phyloP scores from a whole-genome alignment of 2,329 filamentous ascomycete species.

The Colletotrichum filicis region DNA sequence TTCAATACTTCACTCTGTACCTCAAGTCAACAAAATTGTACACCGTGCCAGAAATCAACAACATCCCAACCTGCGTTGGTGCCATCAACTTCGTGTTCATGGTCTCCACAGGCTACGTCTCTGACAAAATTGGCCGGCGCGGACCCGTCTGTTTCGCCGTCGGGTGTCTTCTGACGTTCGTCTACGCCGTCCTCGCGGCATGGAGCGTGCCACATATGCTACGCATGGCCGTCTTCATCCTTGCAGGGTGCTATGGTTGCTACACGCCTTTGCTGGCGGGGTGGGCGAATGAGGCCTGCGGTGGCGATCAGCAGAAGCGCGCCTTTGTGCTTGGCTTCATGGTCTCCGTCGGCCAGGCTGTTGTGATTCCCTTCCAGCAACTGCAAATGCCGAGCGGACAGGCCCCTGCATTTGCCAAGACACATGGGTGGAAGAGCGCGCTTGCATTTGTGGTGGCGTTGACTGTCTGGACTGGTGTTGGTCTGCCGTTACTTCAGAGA shows the following conservation, averaged over 20 bases:
- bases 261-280: conserved; percentile 53
- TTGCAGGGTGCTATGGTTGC: conserved; percentile 52
- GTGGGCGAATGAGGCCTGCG: conserved; percentile 53
- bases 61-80: conserved; percentile 55
- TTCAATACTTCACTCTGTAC: conserved; percentile 54
- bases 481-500: conserved; percentile 40
- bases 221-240: conserved; percentile 51
- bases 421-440: conserved; percentile 49
- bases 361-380: conserved; percentile 52
- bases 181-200: conserved; percentile 48
- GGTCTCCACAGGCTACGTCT: conserved; percentile 47
- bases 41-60: conserved; percentile 54
- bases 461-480: conserved; percentile 48
- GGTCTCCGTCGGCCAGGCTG: conserved; percentile 48
- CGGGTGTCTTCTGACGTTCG: conserved; percentile 47
- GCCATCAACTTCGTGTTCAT: conserved; percentile 56
- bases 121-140: conserved; percentile 49
- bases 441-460: conserved; percentile 45
- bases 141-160: conserved; percentile 49
- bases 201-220: conserved; percentile 51
- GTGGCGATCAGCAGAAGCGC: conserved; percentile 54
- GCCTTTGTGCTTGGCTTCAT: conserved; percentile 53
- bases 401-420: conserved; percentile 47
- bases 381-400: conserved; percentile 48
- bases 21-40: conserved; percentile 49